Base-by-base conservation (phyloP, 345 rosid species). In the Geranium brycei region DNA sequence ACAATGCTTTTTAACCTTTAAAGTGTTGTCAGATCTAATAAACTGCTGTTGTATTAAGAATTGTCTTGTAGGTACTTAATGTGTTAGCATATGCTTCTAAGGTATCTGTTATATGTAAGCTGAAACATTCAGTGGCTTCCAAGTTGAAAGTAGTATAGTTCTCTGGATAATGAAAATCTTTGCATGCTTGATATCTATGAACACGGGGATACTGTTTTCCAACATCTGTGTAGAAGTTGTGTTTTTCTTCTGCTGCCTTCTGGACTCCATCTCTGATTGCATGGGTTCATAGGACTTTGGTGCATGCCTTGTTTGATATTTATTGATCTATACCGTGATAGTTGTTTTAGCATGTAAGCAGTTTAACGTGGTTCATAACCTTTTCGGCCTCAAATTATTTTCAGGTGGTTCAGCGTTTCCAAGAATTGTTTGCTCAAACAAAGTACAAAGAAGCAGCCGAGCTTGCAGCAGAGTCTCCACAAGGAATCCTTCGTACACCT, bases 371-470 rank as follows among this genome's bases (percentile, higher is more conserved):
- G 53, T 11, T 47, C 53, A 35, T 35, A 4, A 4, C 15, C 14
- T 47, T 47, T 47, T 47, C 53, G 3, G 11, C 53, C 53, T 47
- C 11, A 13, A 47, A 47, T 47, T 35, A 47, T 47, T 76, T 61
- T 70, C 80, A 95, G 99, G 99, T 95, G 78, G 95, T 85, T 62
- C 95, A 95, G 83, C 92, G 96, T 67, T 95, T 95, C 75, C 97
- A 95, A 82, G 99, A 91, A 71, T 75, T 91, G 17, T 95, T 95
- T 73, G 91, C 97, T 68, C 99, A 95, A 71, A 91, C 95, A 28
- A 95, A 95, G 79, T 95, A 95, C 73, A 91, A 95, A 74, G 99
- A 95, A 80, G 99, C 99, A 57, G 99, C 99, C 67, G 99, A 95
- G 80, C 96, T 95, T 68, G 99, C 99, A 76, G 96, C 99, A 60